A percentile compares a stretch with the other conserved stretches of the same genome.
Conservation (phyloP, 169 alveolate species). For the Eimeria sp. region DNA sequence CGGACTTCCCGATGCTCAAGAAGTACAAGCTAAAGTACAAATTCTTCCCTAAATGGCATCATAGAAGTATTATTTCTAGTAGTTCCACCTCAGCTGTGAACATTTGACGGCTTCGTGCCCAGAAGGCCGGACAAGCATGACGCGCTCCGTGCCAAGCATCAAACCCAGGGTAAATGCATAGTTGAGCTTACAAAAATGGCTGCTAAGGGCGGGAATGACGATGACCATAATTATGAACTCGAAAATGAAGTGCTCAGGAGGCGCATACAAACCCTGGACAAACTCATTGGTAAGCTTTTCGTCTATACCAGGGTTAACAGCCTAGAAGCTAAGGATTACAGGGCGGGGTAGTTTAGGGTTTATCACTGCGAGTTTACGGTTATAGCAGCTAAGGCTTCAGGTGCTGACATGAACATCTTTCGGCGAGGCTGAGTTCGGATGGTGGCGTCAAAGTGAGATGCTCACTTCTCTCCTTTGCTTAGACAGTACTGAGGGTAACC, state of each 20-base stretch:
- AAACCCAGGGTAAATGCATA: not conserved
- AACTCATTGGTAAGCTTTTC: constrained; percentile 58
- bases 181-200: constrained; percentile 5
- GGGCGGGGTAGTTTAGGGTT: not conserved
- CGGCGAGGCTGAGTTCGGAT: not conserved
- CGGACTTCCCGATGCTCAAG: not conserved
- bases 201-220: constrained; percentile 59
- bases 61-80: not conserved
- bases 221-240: constrained; percentile 67
- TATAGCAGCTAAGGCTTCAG: not conserved
- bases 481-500: not conserved
- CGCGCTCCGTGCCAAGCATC: not conserved
- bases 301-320: not conserved
- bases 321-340: not conserved
- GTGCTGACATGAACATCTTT: not conserved
- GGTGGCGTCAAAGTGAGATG: not conserved
- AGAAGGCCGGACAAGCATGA: not conserved
- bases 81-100: not conserved
- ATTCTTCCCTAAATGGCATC: not conserved
- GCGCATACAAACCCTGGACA: constrained; percentile 70
- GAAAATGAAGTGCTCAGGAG: constrained; percentile 79
- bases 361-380: not conserved
- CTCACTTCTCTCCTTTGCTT: not conserved
- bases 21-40: not conserved
- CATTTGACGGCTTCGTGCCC: not conserved